A percentile compares a stretch with the other conserved stretches of the same genome.
Evolutionary conservation across 2,329 filamentous ascomycete species (phyloP).

Genomic region (Exserohilum turcica): DNA sequence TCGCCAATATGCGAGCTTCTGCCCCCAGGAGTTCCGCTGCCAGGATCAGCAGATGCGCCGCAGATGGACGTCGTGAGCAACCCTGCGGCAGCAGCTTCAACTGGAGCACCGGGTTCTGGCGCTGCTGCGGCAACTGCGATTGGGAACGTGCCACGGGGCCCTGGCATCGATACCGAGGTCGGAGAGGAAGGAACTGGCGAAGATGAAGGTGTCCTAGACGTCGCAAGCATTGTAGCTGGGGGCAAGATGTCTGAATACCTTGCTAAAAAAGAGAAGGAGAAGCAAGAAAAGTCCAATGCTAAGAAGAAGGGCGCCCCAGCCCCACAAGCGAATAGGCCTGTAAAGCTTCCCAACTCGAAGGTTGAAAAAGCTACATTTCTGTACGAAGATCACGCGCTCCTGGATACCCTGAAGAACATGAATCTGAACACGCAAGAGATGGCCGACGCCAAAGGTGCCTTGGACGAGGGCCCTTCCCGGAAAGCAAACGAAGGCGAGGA

Average conservation of each 20-base stretch:
- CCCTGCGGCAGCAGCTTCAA: constrained; percentile 62
- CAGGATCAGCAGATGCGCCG: constrained; percentile 53
- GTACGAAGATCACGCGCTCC: constrained; percentile 69
- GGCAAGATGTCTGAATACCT: constrained; percentile 83
- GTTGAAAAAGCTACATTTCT: constrained; percentile 71
- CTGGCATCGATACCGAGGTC: constrained; percentile 61
- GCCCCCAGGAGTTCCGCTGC: constrained; percentile 59
- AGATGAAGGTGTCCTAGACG: constrained; percentile 77
- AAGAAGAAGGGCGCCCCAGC: constrained; percentile 65
- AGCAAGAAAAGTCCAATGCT: constrained; percentile 65
- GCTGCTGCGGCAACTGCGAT: constrained; percentile 51
- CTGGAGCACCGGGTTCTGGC: constrained; percentile 56
- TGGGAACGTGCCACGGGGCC: constrained; percentile 56
- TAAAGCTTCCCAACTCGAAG: constrained; percentile 73
- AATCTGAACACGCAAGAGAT: constrained; percentile 54
- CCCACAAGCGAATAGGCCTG: constrained; percentile 63
- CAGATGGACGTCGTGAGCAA: constrained; percentile 51
- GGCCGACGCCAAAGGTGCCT: constrained; percentile 58
- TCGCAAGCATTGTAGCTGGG: constrained; percentile 81
- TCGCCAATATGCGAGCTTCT: constrained; percentile 67
- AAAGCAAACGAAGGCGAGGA: constrained; percentile 45
- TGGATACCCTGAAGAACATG: constrained; percentile 60
- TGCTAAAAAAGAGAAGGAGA: constrained; percentile 81
- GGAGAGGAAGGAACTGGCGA: constrained; percentile 56
- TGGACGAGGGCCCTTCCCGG: constrained; percentile 54